Base-by-base conservation (phyloP, 2,329 filamentous ascomycete genomes). In the Cladosporium phlei region DNA sequence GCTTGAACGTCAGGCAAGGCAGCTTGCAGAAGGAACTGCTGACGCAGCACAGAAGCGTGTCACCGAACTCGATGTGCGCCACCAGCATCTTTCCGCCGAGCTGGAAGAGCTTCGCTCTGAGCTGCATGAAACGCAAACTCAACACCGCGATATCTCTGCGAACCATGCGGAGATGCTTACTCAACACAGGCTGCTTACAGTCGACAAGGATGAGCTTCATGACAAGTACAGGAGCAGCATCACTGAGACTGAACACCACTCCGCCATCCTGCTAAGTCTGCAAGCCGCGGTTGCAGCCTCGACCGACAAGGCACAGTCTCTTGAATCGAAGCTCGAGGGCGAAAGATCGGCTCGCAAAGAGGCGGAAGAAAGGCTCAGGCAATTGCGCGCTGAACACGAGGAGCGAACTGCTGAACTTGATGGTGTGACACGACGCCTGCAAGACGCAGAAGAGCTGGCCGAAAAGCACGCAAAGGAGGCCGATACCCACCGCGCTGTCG, bases 381-480 rank as follows among this genome's bases (percentile, higher is more conserved):
- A 86, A 54, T 76, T 97, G 29, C 85, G 84, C 64, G 75, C 80
- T 17, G 89, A 97, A 62, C 86, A 95, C 59, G 93, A 97, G 61
- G 79, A 86, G 42, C 80, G 82, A 25, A 85, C 81, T 8, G 75
- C 80, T 0, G 91, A 98, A 62, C 74, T 97, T 3, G 87, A 89
- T 34, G 78, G 77, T 16, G 77, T 82, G 0, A 83, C 79, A 2
- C 82, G 88, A 56, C 83, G 86, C 40, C 70, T 98, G 38, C 82
- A 79, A 30, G 90, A 96, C 65, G 82, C 88, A 0, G 89, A 98
- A 67, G 88, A 95, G 60, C 70, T 97, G 34, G 86, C 87, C 1
- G 86, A 94, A 59, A 88, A 85, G 56, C 84, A 95, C 65, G 87
- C 90, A 4, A 81, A 83, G 55, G 94, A 98, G 69, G 91, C 93